Evolutionary conservation across 2,329 filamentous ascomycete species (phyloP), one percentile per base, ranked within the genome.

Genomic region (Aspergillus bombycis): DNA sequence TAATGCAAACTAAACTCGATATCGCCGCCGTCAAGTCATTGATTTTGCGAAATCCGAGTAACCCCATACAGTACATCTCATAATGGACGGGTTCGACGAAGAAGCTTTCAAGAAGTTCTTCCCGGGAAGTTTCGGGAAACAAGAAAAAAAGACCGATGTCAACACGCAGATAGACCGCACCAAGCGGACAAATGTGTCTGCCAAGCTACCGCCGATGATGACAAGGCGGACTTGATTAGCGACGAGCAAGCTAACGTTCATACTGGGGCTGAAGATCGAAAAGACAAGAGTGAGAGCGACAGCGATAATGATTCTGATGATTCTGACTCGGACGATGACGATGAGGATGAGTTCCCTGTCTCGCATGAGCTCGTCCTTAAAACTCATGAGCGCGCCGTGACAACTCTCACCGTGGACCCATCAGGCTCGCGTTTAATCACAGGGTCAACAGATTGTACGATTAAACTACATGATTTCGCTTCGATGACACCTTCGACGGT

Each of bases 401-500:
- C 94, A 8, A 90, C 91, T 0, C 85, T 93, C 62, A 90, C 94
- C 2, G 83, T 97, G 55, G 95, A 99, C 78, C 89, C 92, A 0
- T 89, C 93, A 0, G 95, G 95, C 12, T 90, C 89, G 54, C 88
- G 95, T 70, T 82, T 99, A 74, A 88, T 94, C 55, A 95, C 93
- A n/a, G 94, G 91, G 26, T 97, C 94, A 6, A 91, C 90, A 65
- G 95, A 99, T 78, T 96, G 93, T 77, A 92, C 88, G 1, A 82
- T 98, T 72, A 98, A 97, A 75, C 84, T 99, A 21, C 93, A 97
- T 80, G 94, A 99, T 76, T 96, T 99, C 76, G 89, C 94, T 3
- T 92, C 94, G 54, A 96, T 99, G 90, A 97, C 94, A 0, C 93
- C 94, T 1, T 95, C 93, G 6, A 98, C 95, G 0, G 86, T 99